Percentiles rank a stretch among this genome's conserved stretches.
Evolutionary conservation across 2,329 filamentous ascomycete genomes (phyloP).

Genomic region (Graphium sp.): DNA sequence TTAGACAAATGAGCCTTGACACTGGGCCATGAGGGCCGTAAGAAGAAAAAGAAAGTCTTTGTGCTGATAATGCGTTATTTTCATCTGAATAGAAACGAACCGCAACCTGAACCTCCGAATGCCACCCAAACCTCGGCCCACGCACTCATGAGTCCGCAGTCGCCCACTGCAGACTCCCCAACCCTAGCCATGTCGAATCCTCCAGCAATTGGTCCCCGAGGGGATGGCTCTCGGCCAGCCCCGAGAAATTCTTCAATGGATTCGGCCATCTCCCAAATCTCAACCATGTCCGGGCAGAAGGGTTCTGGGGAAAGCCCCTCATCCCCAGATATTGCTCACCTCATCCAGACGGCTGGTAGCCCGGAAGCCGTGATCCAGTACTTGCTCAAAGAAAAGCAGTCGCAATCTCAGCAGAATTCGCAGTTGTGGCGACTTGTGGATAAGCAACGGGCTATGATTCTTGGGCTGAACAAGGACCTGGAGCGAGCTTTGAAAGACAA

Average conservation of each 20-base stretch:
- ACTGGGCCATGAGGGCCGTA: no score
- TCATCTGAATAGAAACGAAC: no score
- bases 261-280: slow-evolving; percentile 71
- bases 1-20: no score
- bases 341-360: slow-evolving; percentile 75
- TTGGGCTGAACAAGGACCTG: slow-evolving; percentile 86
- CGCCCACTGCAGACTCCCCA: slow-evolving; percentile 4
- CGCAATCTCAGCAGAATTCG: slow-evolving; percentile 72
- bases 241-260: slow-evolving; percentile 81
- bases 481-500: slow-evolving; percentile 87
- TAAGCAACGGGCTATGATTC: slow-evolving; percentile 86
- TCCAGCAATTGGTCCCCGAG: slow-evolving; percentile 12
- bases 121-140: neutral
- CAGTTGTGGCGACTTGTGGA: slow-evolving; percentile 93
- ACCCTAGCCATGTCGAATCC: slow-evolving; percentile 1
- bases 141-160: neutral
- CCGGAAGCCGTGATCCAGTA: slow-evolving; percentile 80
- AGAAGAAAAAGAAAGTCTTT: slow-evolving; percentile 1
- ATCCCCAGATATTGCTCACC: slow-evolving; percentile 57
- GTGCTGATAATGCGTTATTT: neutral
- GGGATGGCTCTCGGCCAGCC: slow-evolving; percentile 19
- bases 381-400: slow-evolving; percentile 79
- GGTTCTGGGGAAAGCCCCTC: slow-evolving; percentile 38
- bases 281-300: slow-evolving; percentile 41
- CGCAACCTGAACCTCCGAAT: no score